Evolutionary conservation across 441 rosid species (phyloP).

Genomic region (Aquilaria agallochum): DNA sequence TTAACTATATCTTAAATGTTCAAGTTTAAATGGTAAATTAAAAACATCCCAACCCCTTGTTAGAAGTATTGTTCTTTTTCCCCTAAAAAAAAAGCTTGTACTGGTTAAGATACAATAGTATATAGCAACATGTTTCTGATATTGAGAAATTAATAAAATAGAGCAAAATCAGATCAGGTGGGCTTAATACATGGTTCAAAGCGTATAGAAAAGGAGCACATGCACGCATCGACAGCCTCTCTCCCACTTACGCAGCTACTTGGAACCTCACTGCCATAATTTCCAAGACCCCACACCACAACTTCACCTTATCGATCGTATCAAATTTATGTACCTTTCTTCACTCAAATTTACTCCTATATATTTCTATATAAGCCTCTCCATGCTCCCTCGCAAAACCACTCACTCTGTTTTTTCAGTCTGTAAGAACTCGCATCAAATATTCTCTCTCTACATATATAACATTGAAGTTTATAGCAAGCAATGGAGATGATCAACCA

Average conservation of each 20-base stretch:
- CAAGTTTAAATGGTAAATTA: not conserved
- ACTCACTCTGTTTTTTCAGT: not conserved
- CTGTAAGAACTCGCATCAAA: not conserved
- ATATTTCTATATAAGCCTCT: not conserved
- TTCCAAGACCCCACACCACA: not conserved
- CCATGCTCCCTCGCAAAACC: conserved; percentile 1
- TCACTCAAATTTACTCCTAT: not conserved
- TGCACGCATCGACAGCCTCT: conserved; percentile 18
- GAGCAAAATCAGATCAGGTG: not conserved
- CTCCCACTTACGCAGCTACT: conserved; percentile 20
- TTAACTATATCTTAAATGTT: too few species aligned
- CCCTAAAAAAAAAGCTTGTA: conserved; percentile 4
- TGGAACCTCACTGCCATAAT: conserved; percentile 11
- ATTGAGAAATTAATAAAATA: not conserved
- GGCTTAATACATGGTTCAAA: conserved; percentile 4
- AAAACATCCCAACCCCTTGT: not conserved
- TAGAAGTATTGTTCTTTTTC: not conserved
- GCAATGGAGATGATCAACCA: conserved; percentile 7
- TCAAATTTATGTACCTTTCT: conserved; percentile 2
- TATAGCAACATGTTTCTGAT: not conserved
- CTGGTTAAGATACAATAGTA: not conserved
- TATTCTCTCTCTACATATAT: not conserved
- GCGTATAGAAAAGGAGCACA: conserved; percentile 5
- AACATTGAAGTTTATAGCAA: not conserved
- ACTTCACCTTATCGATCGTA: not conserved